Percentiles rank a stretch among this genome's conserved stretches.
phyloP scores from a whole-genome alignment of 2,329 filamentous ascomycete species.

The Pezicula carpinea region DNA sequence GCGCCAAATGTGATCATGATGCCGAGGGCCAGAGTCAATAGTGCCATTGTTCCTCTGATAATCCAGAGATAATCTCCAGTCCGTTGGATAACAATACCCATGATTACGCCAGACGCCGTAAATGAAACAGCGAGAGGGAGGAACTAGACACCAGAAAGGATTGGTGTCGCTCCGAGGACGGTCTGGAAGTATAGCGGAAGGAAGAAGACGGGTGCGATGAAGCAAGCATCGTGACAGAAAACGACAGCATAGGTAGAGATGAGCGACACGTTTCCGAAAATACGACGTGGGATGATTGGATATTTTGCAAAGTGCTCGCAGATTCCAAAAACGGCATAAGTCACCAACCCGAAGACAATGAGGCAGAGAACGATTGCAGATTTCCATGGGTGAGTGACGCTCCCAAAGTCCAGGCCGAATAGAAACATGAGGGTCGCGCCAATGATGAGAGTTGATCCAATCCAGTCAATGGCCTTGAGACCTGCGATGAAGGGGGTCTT shows the following conservation, averaged over 20 bases:
- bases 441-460: constrained; percentile 56
- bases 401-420: constrained; percentile 77
- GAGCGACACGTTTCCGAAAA: no score
- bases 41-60: constrained; percentile 51
- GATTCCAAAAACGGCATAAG: neutral
- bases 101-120: constrained; percentile 53
- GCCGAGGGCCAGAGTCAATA: constrained; percentile 60
- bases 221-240: no score
- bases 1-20: constrained; percentile 56
- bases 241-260: no score
- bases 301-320: no score
- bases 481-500: constrained; percentile 51
- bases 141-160: constrained; percentile 69
- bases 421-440: constrained; percentile 78
- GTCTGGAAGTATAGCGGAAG: constrained; percentile 69
- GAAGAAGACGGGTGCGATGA: no score
- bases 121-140: constrained; percentile 65
- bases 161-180: constrained; percentile 62
- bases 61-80: constrained; percentile 58
- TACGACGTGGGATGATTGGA: no score
- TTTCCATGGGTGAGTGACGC: constrained; percentile 66
- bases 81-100: constrained; percentile 50
- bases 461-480: constrained; percentile 51
- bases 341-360: constrained; percentile 60
- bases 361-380: constrained; percentile 72